A percentile compares a stretch with the other conserved stretches of the same genome.
phyloP scores from a whole-genome alignment of 83 land plant genomes.

The Isoetes engelmannii region DNA sequence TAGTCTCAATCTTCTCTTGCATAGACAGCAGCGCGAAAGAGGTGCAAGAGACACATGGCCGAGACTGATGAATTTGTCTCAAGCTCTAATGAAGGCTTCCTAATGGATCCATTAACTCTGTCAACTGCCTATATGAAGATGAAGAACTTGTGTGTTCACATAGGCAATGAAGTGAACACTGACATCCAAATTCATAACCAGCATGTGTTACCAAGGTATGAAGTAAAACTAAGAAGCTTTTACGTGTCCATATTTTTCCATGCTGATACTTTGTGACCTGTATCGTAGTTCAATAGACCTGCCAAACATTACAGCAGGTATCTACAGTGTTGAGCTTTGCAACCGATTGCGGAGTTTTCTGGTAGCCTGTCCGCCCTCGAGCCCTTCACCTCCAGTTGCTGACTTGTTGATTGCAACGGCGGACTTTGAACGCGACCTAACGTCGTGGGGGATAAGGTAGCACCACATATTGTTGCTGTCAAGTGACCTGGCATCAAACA shows the following conservation, averaged over 20 bases:
- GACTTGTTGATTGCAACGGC: conserved; percentile 75
- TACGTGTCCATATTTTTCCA: background rate
- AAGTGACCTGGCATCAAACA: background rate
- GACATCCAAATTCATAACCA: conserved; percentile 91
- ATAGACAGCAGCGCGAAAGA: conserved; percentile 79
- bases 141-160: conserved; percentile 61
- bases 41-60: conserved; percentile 77
- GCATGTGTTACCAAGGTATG: conserved; percentile 89
- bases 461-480: background rate
- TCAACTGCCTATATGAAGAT: conserved; percentile 78
- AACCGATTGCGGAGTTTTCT: conserved; percentile 67
- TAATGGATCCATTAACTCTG: conserved; percentile 58
- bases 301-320: conserved; percentile 70
- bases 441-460: conserved; percentile 80
- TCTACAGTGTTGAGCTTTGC: conserved; percentile 75
- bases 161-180: conserved; percentile 71
- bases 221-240: background rate
- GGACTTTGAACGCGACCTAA: conserved; percentile 81
- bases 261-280: background rate
- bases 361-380: conserved; percentile 83
- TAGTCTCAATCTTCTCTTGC: background rate
- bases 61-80: conserved; percentile 89
- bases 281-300: conserved; percentile 78
- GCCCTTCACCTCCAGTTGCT: conserved; percentile 68
- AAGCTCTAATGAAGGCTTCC: conserved; percentile 61